Base-by-base conservation (phyloP, 441 rosid genomes). In the Corymbia citriodora region DNA sequence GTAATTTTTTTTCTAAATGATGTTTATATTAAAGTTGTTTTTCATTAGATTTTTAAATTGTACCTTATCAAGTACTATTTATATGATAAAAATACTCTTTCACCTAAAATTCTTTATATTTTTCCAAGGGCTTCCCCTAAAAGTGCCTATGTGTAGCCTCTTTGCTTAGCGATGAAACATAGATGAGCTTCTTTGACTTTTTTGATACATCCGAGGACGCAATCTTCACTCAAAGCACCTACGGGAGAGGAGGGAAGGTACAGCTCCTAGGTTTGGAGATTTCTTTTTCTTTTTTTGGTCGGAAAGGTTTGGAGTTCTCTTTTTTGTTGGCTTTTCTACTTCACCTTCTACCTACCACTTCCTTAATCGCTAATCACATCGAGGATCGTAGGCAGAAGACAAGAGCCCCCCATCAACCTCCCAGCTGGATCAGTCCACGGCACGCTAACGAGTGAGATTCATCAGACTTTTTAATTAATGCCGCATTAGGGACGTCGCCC, bases 1-100 rank as follows among this genome's bases (percentile, higher is more conserved):
- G 5, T 63, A 14, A 17, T 63, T 29, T 53, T 17, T 31, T 15
- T 68, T 31, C 6, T 3, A n/a, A 21, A 9, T 1, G 0, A 1
- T 0, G 23, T 65, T 65, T 29, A n/a, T 15, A n/a, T 14, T 5
- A n/a, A 65, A 65, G 0, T 14, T 65, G 31, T 8, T 14, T 65
- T 10, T 65, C 3, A 0, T n/a, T 18, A 65, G n/a, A 65, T 65
- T 65, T n/a, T 0, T 4, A 7, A 65, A 65, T n/a, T 15, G 8
- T 10, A 15, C 21, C n/a, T n/a, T 65, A n/a, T 9, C 6, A n/a
- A 65, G 15, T 0, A 15, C 3, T 15, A 54, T n/a, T n/a, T 8
- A n/a, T 5, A 65, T n/a, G 13, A 19, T 23, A 12, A 63, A 65
- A 65, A 15, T n/a, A 1, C 74, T 29, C 18, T 15, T 7, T 15